Conservation (phyloP, 352 stramenopile species). For the Phytophthora palmivora region DNA sequence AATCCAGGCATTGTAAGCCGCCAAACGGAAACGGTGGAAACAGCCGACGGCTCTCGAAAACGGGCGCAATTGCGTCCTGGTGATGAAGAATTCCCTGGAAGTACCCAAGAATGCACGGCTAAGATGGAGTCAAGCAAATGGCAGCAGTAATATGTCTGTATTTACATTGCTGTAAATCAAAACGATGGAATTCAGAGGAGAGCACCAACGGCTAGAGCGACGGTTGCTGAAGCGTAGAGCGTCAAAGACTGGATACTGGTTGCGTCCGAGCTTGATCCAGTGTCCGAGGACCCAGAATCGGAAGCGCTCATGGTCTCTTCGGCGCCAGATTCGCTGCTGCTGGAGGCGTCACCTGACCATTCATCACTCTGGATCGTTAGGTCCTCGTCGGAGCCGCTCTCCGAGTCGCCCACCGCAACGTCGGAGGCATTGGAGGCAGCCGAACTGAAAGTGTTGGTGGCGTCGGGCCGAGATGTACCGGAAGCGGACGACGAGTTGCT, state of each 20-base stretch:
- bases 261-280: slow-evolving; percentile 26
- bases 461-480: neutral
- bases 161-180: slow-evolving; percentile 20
- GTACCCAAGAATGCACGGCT: neutral
- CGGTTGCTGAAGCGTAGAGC: slow-evolving; percentile 23
- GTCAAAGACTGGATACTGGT: slow-evolving; percentile 9
- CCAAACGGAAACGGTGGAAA: neutral
- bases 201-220: slow-evolving; percentile 16
- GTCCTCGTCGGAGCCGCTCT: slow-evolving; percentile 21
- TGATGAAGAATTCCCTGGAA: slow-evolving; percentile 7
- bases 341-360: slow-evolving; percentile 9
- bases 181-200: slow-evolving; percentile 24
- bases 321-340: slow-evolving; percentile 5
- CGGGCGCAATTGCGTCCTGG: neutral
- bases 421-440: slow-evolving; percentile 5
- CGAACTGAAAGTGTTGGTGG: neutral
- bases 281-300: neutral
- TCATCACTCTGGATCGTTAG: slow-evolving; percentile 11
- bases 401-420: slow-evolving; percentile 16
- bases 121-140: neutral
- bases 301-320: slow-evolving; percentile 11
- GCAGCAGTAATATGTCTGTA: slow-evolving; percentile 19
- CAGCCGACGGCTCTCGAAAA: neutral
- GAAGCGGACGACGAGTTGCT: neutral
- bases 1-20: neutral